Percentiles rank a stretch among this genome's conserved stretches.
These are phyloP conservation scores for Trichoderma simmonsii DNA, from an alignment of 2,329 filamentous ascomycete species.

Conservation along the genomic window DNA sequence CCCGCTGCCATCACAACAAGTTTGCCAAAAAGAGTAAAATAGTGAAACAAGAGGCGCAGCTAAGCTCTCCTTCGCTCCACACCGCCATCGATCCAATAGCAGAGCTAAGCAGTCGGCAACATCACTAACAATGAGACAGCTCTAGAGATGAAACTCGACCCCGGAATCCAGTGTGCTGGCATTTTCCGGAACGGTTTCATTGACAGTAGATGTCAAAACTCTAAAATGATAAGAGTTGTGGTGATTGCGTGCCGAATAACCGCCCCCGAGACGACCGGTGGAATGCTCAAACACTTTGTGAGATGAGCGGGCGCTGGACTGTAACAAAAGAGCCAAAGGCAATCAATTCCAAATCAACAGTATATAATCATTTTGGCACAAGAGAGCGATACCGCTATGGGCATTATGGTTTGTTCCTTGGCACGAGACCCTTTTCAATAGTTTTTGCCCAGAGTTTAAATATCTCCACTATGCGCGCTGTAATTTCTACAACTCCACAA, in stretches of 20 bases:
- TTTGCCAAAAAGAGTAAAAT: background rate
- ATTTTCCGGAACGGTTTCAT: background rate
- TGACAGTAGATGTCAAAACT: background rate
- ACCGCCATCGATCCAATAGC: background rate
- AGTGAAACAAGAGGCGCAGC: background rate
- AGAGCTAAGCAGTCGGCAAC: background rate
- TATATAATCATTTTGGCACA: background rate
- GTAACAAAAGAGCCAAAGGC: background rate
- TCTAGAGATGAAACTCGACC: background rate
- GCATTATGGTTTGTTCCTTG: background rate
- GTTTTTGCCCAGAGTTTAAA: background rate
- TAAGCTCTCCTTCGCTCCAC: background rate
- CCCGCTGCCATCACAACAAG: background rate
- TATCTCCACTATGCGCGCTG: background rate
- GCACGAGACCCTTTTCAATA: background rate
- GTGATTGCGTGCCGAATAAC: background rate
- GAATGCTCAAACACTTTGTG: background rate
- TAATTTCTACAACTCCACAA: background rate
- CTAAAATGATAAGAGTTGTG: background rate
- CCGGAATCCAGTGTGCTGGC: background rate
- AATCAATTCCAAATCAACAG: background rate
- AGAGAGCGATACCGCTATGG: background rate
- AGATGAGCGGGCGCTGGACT: background rate
- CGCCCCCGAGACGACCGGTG: background rate
- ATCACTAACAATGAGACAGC: background rate